Evolutionary conservation across 768 basidiomycete species (phyloP), one percentile per base, ranked within the genome.

Genomic region (Podaxis rugospora): DNA sequence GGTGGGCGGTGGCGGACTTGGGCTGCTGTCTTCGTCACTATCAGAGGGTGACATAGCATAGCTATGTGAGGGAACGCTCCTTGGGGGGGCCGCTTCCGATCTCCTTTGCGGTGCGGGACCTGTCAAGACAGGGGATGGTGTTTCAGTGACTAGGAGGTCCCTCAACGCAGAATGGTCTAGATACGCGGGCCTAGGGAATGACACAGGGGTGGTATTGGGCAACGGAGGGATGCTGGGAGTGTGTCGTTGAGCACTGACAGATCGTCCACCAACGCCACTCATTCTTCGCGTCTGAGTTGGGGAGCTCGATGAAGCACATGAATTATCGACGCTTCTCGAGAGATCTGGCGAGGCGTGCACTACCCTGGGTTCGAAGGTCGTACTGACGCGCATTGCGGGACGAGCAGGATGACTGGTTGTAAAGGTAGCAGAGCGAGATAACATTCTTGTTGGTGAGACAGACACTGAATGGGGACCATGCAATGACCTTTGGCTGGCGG

Each of bases 151-250:
- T 7, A 93, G 75, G 55, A 89, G 71, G 66, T 92, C 78, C 57
- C 88, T 85, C 59, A 93, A 74, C 1, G 89, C 83, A 1, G 90
- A 90, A 70, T 90, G 80, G 46, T 90, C 88, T 57, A 93, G 80
- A 71, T 93, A 93, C 0, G 84, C 74, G 1, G 92, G 92, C 18
- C 86, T 83, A 51, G 83, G 71, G 88, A 93, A 56, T 76, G 74
- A 36, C 66, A 74, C 59, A 70, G 71, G 50, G 70, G 63, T 52
- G 67, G 71, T 39, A 21, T 72, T 68, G 37, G 75, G 70, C 27
- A 63, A 68, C 27, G 65, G 71, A 50, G 67, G 68, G 63, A 71
- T 64, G 63, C 70, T 63, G 62, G 53, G 62, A 67, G 69, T 64
- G 69, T 65, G 63, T 75, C 64, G 66, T 54, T 67, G 62, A 0